Base-by-base conservation (phyloP, 495 filamentous ascomycete species). In the Podospora comata region DNA sequence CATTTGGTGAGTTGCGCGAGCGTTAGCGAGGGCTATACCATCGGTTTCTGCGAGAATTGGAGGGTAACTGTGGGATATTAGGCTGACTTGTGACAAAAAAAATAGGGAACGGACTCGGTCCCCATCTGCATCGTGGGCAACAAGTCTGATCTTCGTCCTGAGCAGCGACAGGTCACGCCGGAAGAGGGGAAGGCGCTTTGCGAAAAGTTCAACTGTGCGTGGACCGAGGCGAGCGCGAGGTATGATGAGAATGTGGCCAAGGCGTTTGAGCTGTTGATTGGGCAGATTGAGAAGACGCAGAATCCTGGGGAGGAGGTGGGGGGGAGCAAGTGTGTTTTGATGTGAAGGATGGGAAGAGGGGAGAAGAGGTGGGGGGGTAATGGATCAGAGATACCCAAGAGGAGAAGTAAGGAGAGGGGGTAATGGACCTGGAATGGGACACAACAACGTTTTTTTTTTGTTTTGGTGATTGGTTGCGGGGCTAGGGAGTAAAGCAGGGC, bases 71-170 rank as follows among this genome's bases (percentile, higher is more conserved):
- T 23, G 1, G 23, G 23, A 23, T 23, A 23, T 23, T 23, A 23
- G 23, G 28, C 34, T 34, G 11, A 65, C 28, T 20, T 4, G 34
- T 48, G 39, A 11, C 15, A 28, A 53, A 64, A 61, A 65, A 66
- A 53, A 57, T 62, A 99, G 95, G 95, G 96, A 73, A 89, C 92
- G 56, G 93, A 97, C 66, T 90, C 87, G 81, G 93, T 96, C 67
- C 96, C 95, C 16, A 88, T 98, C 72, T 91, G 95, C 69, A 88
- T 99, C 62, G 94, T 99, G 23, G 95, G 92, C 70, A 99, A 99
- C 82, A 99, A 99, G 83, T 92, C 88, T 72, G 95, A 99, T 78
- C 86, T 99, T 59, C 91, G 94, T 65, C 85, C 90, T 26, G 94
- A 97, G 76, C 94, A 97, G 77, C 90, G 94, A 64, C 94, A 98